Evolutionary conservation across 2,329 filamentous ascomycete species (phyloP), one percentile per base, ranked within the genome.

Genomic region (Myriosclerotinia curreyana): DNA sequence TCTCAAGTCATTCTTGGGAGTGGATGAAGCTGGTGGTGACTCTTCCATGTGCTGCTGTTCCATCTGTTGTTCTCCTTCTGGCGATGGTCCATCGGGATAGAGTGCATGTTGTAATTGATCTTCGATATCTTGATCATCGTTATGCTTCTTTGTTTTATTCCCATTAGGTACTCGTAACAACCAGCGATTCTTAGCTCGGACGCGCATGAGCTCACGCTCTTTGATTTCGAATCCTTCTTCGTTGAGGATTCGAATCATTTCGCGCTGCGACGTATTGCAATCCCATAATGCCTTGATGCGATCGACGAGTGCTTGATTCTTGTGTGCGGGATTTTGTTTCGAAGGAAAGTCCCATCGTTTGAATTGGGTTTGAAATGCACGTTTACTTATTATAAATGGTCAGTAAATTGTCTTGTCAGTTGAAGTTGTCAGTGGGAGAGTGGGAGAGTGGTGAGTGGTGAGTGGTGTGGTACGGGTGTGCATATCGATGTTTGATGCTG

Each of bases 251-350:
- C 82, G 79, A 64, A 92, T 79, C 85, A 95, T 95, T 69, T 92
- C 87, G 66, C 83, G 83, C 75, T 92, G 89, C 22, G 79, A 82
- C 17, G 85, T 81, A 72, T 94, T 95, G 70, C 79, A 80, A 74
- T 91, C 87, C 91, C 91, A 95, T 71, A 95, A 80, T 76, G 93
- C 84, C 72, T 86, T 87, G 66, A 94, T 82, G 38, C 91, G 85
- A 22, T 82, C 82, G 49, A 90, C 84, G 9, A 94, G 82, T 31
- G 79, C 79, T 17, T 81, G 79, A 73, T 92, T 88, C 72, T 89
- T 89, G 73, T 92, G 85, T 1, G 87, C 86, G 0, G 86, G 86
- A 66, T 87, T 86, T 69, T 90, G 86, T 74, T 91, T 91, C 65
- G 82, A 84, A 17, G 90, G 90, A 70, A 95, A 94, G 9, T 85